Conservation (phyloP, 352 stramenopile genomes). For the Albugo candida region DNA sequence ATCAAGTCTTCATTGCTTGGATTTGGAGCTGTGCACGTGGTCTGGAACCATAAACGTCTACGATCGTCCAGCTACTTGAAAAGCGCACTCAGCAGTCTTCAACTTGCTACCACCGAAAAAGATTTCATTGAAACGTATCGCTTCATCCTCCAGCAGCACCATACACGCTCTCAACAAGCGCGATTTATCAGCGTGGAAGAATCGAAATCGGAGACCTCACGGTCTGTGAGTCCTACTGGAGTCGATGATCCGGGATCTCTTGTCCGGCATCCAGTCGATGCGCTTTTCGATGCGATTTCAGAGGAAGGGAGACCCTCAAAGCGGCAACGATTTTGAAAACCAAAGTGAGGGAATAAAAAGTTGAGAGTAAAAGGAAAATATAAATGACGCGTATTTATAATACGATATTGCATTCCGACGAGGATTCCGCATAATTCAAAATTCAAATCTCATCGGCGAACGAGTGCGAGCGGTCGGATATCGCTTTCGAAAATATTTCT, state of each 20-base stretch:
- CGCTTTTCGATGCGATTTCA: too few relatives aligned
- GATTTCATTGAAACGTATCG: conserved; percentile 16
- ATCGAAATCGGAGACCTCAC: conserved; percentile 13
- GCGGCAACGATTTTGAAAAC: too few relatives aligned
- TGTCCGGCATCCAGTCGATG: too few relatives aligned
- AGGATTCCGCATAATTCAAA: too few relatives aligned
- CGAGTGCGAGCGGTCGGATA: too few relatives aligned
- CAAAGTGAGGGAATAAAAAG: too few relatives aligned
- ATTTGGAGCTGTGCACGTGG: conserved; percentile 16
- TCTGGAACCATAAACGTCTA: conserved; percentile 16
- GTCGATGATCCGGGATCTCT: conserved; percentile 11
- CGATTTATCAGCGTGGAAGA: conserved; percentile 22
- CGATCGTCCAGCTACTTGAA: conserved; percentile 13
- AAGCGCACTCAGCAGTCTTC: conserved; percentile 12
- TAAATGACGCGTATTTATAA: too few relatives aligned
- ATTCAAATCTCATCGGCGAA: too few relatives aligned
- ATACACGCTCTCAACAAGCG: conserved; percentile 1
- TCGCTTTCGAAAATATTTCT: conserved; percentile 34
- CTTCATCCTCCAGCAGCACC: conserved; percentile 14
- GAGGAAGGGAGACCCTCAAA: too few relatives aligned
- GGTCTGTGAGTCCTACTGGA: conserved; percentile 19
- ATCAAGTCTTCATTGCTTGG: conserved; percentile 21
- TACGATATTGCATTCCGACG: too few relatives aligned
- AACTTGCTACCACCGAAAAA: conserved; percentile 8
- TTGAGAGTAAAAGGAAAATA: too few relatives aligned